Evolutionary conservation across 2,329 filamentous ascomycete species (phyloP).

Genomic region (Coniochaeta sp.): DNA sequence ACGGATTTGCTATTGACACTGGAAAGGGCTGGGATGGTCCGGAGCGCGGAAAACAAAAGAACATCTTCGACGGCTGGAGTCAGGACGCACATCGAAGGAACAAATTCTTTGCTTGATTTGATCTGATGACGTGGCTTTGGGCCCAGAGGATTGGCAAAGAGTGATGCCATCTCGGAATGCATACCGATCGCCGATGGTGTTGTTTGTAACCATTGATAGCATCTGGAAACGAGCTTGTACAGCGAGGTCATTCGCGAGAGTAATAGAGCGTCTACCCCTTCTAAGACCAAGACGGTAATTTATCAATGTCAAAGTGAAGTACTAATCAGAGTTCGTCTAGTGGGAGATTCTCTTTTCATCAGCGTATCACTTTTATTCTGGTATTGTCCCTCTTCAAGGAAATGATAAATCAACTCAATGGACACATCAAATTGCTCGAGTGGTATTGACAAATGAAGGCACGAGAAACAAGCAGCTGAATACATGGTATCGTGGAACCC

Average conservation of each 20-base stretch:
- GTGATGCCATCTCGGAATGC: neutral
- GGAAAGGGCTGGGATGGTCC: neutral
- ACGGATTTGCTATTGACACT: neutral
- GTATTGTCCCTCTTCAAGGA: too few species aligned
- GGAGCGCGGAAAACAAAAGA: neutral
- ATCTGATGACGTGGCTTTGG: neutral
- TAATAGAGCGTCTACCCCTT: neutral
- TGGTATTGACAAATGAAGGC: neutral
- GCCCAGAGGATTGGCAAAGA: neutral
- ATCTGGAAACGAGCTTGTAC: neutral
- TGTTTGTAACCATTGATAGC: neutral
- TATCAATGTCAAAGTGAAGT: too few species aligned
- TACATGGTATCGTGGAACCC: neutral
- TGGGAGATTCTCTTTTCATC: too few species aligned
- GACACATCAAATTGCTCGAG: neutral
- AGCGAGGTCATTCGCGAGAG: neutral
- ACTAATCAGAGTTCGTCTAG: too few species aligned
- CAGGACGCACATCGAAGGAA: neutral
- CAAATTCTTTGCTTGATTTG: neutral
- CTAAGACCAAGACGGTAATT: too few species aligned
- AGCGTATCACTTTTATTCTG: too few species aligned
- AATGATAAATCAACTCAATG: too few species aligned
- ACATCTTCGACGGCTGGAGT: neutral
- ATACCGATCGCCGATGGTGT: neutral
- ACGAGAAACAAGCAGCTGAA: neutral